Conservation (phyloP, 2,329 filamentous ascomycete genomes). For the Hirsutella rhossiliensis region DNA sequence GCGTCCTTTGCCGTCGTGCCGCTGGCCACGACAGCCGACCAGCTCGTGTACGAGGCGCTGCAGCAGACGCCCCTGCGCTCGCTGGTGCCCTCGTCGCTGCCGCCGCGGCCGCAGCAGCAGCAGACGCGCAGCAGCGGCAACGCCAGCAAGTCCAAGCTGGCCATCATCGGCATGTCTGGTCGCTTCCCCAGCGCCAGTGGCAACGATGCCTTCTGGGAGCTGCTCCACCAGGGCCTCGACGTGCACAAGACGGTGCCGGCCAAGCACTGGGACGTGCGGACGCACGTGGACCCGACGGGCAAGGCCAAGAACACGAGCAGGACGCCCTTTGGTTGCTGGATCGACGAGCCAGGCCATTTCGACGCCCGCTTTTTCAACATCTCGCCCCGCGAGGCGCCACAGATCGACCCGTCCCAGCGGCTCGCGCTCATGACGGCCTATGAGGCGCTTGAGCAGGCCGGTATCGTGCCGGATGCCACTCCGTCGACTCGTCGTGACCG, state of each 20-base stretch:
- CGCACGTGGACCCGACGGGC: conserved; percentile 27
- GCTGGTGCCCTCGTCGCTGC: no score
- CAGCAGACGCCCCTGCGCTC: no score
- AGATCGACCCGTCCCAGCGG: conserved; percentile 36
- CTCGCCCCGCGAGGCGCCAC: background rate
- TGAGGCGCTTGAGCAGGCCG: conserved; percentile 40
- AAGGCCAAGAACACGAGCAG: conserved; percentile 10
- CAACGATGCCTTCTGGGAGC: background rate
- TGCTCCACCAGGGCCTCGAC: background rate
- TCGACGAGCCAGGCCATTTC: conserved; percentile 34
- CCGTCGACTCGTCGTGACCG: background rate
- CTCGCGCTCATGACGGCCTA: conserved; percentile 39
- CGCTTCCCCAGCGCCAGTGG: background rate
- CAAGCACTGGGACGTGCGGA: conserved; percentile 9
- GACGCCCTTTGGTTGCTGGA: conserved; percentile 24
- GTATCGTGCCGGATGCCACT: conserved; percentile 20
- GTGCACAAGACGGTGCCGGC: background rate
- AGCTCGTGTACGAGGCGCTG: no score
- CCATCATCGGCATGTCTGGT: background rate
- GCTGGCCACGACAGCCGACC: no score
- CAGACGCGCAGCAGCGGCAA: no score
- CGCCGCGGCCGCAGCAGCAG: no score
- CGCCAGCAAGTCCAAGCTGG: background rate
- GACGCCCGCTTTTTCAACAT: conserved; percentile 41
- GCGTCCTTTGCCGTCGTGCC: no score